Conservation (phyloP, 1,284 basidiomycete genomes). For the Cryptococcus amylolentus region DNA sequence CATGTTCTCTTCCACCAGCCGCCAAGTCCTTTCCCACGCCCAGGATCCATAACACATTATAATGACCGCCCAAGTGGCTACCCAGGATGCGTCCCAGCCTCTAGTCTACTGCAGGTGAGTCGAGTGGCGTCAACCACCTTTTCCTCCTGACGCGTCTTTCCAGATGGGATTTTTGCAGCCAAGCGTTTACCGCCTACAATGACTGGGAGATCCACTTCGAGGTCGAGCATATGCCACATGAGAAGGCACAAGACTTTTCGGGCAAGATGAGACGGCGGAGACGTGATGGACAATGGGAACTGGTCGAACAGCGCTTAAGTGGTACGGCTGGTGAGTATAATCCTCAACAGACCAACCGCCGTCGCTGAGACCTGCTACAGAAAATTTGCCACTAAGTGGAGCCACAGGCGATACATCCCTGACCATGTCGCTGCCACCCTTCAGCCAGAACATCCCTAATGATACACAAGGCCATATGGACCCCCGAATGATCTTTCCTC, state of each 20-base stretch:
- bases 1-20: too few species aligned
- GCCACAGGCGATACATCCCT: slow-evolving; percentile 3
- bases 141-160: background rate
- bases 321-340: slow-evolving; percentile 1
- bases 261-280: slow-evolving; percentile 3
- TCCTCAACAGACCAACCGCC: background rate
- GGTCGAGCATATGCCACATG: slow-evolving; percentile 12
- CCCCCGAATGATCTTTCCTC: background rate
- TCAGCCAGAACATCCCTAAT: too few species aligned
- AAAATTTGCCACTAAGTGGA: slow-evolving; percentile 4
- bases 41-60: background rate
- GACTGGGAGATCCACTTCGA: slow-evolving; percentile 17
- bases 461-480: background rate
- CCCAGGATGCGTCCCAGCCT: background rate
- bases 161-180: slow-evolving; percentile 16
- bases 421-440: too few species aligned
- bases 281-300: slow-evolving; percentile 7
- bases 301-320: slow-evolving; percentile 2
- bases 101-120: background rate
- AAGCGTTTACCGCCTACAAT: slow-evolving; percentile 4
- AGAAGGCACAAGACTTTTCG: slow-evolving; percentile 5
- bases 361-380: background rate
- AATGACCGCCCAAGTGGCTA: background rate
- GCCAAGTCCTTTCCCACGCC: too few species aligned
- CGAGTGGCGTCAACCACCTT: background rate